Conservation (phyloP, 768 basidiomycete genomes). For the Thelephora ganbajun region DNA sequence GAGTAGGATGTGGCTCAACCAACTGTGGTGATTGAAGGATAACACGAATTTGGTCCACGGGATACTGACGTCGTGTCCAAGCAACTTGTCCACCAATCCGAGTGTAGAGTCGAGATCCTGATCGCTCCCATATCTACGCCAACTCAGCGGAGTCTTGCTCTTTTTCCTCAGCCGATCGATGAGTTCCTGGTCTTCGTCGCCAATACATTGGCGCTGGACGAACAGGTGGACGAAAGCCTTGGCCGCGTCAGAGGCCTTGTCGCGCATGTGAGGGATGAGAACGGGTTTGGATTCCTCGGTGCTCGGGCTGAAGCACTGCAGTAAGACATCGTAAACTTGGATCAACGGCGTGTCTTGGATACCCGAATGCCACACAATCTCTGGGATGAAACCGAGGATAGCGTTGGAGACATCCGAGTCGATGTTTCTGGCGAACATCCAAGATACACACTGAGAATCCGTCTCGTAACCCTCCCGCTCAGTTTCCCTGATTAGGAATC, state of each 20-base stretch:
- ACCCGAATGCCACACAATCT: slow-evolving; percentile 7
- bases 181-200: not conserved
- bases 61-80: not conserved
- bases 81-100: not conserved
- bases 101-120: not conserved
- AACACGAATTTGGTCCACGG: not conserved
- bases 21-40: not conserved
- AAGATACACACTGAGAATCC: slow-evolving; percentile 5
- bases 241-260: not conserved
- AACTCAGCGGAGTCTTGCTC: not conserved
- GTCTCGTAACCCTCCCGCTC: not conserved
- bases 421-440: slow-evolving; percentile 11
- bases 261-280: not conserved
- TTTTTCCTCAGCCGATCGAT: not conserved
- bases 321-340: too few species aligned
- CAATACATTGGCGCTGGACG: not conserved
- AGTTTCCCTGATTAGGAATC: too few species aligned
- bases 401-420: slow-evolving; percentile 8
- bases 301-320: too few species aligned
- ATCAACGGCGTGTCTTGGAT: not conserved
- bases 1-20: not conserved
- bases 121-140: not conserved
- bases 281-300: too few species aligned
- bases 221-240: not conserved
- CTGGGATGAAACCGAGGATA: slow-evolving; percentile 6